Percentiles rank a stretch among this genome's conserved stretches.
Conservation (phyloP, 2,329 filamentous ascomycete species). For the Alternaria sp. region DNA sequence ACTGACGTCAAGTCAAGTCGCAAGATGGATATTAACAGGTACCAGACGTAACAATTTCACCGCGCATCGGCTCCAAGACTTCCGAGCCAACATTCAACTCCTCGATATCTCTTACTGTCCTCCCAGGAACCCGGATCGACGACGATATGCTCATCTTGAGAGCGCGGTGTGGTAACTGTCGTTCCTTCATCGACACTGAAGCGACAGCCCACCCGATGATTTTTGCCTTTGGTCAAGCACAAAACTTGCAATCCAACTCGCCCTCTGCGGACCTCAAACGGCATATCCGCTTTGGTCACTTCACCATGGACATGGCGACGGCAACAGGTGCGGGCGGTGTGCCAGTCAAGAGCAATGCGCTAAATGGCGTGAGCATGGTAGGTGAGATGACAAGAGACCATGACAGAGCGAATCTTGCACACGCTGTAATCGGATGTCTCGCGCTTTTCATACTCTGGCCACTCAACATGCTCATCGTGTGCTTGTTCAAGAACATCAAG, state of each 20-base stretch:
- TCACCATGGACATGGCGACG: slow-evolving; percentile 53
- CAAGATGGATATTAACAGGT: slow-evolving; percentile 10
- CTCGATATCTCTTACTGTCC: slow-evolving; percentile 40
- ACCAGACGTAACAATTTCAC: slow-evolving; percentile 50
- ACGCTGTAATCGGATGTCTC: slow-evolving; percentile 44
- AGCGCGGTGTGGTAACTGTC: slow-evolving; percentile 53
- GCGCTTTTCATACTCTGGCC: slow-evolving; percentile 46
- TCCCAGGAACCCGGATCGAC: slow-evolving; percentile 42
- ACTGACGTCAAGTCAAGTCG: background rate
- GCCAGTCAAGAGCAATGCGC: slow-evolving; percentile 33
- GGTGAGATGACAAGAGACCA: slow-evolving; percentile 35
- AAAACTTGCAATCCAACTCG: slow-evolving; percentile 39
- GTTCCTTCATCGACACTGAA: slow-evolving; percentile 45
- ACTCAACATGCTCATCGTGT: slow-evolving; percentile 47
- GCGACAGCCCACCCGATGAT: slow-evolving; percentile 51
- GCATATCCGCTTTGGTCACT: slow-evolving; percentile 52
- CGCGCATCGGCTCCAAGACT: slow-evolving; percentile 46
- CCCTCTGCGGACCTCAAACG: slow-evolving; percentile 47
- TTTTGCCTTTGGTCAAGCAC: slow-evolving; percentile 53
- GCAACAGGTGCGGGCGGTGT: slow-evolving; percentile 50
- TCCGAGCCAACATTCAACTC: slow-evolving; percentile 48
- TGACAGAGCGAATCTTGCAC: slow-evolving; percentile 41
- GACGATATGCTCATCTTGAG: slow-evolving; percentile 51
- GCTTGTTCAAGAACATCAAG: slow-evolving; percentile 51
- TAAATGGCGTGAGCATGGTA: slow-evolving; percentile 36